These are phyloP conservation scores for Fistulinella staudtii DNA, from an alignment of 1,284 basidiomycete species.

Conservation along the genomic window DNA sequence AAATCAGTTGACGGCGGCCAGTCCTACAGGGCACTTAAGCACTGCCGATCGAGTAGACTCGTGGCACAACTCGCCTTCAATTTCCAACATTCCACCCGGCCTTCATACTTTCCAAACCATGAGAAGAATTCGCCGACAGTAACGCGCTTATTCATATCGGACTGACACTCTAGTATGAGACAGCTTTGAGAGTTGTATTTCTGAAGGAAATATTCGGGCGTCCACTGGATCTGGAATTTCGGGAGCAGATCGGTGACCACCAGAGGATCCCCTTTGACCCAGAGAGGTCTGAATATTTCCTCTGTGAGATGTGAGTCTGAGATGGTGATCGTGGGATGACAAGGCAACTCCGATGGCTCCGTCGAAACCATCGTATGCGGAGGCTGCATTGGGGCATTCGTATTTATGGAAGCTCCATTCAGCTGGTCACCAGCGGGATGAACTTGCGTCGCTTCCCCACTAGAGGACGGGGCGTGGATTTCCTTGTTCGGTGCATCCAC, in stretches of 20 bases:
- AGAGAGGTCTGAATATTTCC: constrained; percentile 62
- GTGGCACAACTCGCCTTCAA: constrained; percentile 62
- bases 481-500: constrained; percentile 10
- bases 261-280: constrained; percentile 71
- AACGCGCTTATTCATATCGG: constrained; percentile 56
- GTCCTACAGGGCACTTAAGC: constrained; percentile 51
- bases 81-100: constrained; percentile 64
- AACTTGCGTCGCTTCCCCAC: constrained; percentile 12
- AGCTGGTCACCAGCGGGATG: constrained; percentile 5
- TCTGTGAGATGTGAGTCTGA: constrained; percentile 52
- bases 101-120: constrained; percentile 68
- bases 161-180: constrained; percentile 78
- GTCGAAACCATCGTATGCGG: constrained; percentile 14
- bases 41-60: background rate
- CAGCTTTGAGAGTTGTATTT: constrained; percentile 67
- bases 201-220: constrained; percentile 74
- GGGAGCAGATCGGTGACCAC: constrained; percentile 64
- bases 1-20: constrained; percentile 91
- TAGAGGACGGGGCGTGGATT: constrained; percentile 1
- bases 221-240: constrained; percentile 72
- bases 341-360: constrained; percentile 35
- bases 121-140: constrained; percentile 79
- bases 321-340: constrained; percentile 45
- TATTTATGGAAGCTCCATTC: constrained; percentile 7
- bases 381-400: constrained; percentile 9